phyloP scores from a whole-genome alignment of 495 filamentous ascomycete species.

The Penicillium fimorum region DNA sequence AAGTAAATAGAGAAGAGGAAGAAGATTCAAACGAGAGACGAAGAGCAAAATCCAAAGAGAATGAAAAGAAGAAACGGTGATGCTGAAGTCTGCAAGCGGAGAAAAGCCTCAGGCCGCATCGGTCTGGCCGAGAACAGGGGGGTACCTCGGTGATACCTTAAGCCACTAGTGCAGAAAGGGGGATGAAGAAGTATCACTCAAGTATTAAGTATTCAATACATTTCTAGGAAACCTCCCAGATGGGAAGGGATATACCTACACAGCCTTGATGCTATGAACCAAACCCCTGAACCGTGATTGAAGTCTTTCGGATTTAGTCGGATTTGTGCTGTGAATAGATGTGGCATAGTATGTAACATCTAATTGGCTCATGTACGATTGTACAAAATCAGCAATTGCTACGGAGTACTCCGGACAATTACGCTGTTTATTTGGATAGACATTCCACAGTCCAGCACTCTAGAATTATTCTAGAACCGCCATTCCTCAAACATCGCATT shows the following conservation, averaged over 20 bases:
- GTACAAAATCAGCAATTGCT: neutral
- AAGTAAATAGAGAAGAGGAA: constrained; percentile 10
- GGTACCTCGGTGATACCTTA: constrained; percentile 4
- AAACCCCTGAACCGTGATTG: constrained; percentile 6
- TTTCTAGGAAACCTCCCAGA: constrained; percentile 1
- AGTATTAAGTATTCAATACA: neutral
- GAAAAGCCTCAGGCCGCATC: constrained; percentile 27
- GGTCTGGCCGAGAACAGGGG: constrained; percentile 29
- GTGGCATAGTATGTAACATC: neutral
- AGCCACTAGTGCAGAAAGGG: constrained; percentile 2
- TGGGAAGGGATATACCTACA: constrained; percentile 11
- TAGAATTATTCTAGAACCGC: constrained; percentile 34
- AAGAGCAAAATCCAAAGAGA: constrained; percentile 19
- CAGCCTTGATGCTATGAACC: neutral
- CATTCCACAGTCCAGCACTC: neutral
- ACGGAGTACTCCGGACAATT: too few species aligned
- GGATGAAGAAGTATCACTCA: neutral
- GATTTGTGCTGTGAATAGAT: constrained; percentile 12
- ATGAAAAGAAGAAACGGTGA: constrained; percentile 20
- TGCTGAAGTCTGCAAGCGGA: constrained; percentile 23
- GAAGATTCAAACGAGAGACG: constrained; percentile 22
- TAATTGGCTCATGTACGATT: neutral
- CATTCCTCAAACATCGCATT: constrained; percentile 40
- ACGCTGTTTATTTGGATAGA: neutral
- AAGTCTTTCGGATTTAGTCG: constrained; percentile 17